Evolutionary conservation across 192 early-diverging fungal species (phyloP).

Genomic region (Backusella mclennaniae): DNA sequence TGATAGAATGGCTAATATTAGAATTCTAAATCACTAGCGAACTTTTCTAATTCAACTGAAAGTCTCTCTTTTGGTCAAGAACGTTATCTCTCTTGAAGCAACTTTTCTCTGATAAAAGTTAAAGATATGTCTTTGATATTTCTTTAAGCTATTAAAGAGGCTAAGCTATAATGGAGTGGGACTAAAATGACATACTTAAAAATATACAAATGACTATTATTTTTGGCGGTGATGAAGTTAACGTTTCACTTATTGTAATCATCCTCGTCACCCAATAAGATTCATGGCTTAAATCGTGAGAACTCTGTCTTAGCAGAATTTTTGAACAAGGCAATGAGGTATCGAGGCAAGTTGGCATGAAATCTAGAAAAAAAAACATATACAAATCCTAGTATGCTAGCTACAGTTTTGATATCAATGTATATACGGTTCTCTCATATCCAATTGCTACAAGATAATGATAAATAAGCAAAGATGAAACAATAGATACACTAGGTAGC

Average conservation of each 20-base stretch:
- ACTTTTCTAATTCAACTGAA: neutral
- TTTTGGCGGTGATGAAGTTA: neutral
- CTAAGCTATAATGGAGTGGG: neutral
- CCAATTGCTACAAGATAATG: neutral
- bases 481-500: neutral
- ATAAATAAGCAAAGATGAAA: neutral
- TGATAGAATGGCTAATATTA: neutral
- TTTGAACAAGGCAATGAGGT: neutral
- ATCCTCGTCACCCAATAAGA: neutral
- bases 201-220: slow-evolving; percentile 5
- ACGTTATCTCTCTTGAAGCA: neutral
- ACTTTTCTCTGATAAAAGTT: neutral
- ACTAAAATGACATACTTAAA: slow-evolving; percentile 3
- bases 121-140: neutral
- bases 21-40: neutral
- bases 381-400: neutral
- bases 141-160: neutral
- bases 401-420: neutral
- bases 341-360: neutral
- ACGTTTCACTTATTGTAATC: neutral
- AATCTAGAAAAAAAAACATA: neutral
- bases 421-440: neutral
- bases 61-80: neutral
- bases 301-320: neutral
- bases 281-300: neutral